These are phyloP conservation scores for Plectosphaerella sp. DNA, from an alignment of 2,329 filamentous ascomycete genomes.

Conservation along the genomic window DNA sequence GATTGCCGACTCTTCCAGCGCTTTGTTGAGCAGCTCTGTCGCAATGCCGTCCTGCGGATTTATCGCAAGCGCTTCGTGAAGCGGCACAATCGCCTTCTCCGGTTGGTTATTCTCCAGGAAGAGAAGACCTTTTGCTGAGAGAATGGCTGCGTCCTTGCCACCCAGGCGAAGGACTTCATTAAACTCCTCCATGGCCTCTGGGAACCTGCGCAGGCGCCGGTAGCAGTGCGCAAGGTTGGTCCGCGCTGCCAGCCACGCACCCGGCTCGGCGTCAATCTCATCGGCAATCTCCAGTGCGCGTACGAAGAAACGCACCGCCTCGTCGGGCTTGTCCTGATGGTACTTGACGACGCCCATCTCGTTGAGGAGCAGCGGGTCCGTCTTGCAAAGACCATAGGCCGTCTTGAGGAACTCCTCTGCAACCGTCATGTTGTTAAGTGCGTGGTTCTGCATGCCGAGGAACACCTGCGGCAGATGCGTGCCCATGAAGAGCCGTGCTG, in stretches of 20 bases:
- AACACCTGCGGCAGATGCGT: slow-evolving; percentile 95
- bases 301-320: slow-evolving; percentile 73
- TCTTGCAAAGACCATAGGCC: slow-evolving; percentile 76
- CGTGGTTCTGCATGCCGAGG: slow-evolving; percentile 96
- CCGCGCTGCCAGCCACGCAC: slow-evolving; percentile 77
- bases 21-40: slow-evolving; percentile 71
- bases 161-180: slow-evolving; percentile 82
- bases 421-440: slow-evolving; percentile 88
- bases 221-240: slow-evolving; percentile 89
- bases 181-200: slow-evolving; percentile 74
- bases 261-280: slow-evolving; percentile 76
- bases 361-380: slow-evolving; percentile 86
- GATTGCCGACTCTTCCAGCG: slow-evolving; percentile 57
- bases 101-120: slow-evolving; percentile 71
- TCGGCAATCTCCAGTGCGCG: slow-evolving; percentile 73
- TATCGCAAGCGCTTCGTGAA: slow-evolving; percentile 81
- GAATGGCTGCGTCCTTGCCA: slow-evolving; percentile 73
- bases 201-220: slow-evolving; percentile 64
- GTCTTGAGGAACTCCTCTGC: slow-evolving; percentile 93
- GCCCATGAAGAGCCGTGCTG: slow-evolving; percentile 90
- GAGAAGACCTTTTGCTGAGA: slow-evolving; percentile 79
- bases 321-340: slow-evolving; percentile 74
- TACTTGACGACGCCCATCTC: slow-evolving; percentile 96
- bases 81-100: slow-evolving; percentile 72
- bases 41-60: slow-evolving; percentile 77